These are phyloP conservation scores for Russula virescens DNA, from an alignment of 768 basidiomycete species.

Conservation along the genomic window DNA sequence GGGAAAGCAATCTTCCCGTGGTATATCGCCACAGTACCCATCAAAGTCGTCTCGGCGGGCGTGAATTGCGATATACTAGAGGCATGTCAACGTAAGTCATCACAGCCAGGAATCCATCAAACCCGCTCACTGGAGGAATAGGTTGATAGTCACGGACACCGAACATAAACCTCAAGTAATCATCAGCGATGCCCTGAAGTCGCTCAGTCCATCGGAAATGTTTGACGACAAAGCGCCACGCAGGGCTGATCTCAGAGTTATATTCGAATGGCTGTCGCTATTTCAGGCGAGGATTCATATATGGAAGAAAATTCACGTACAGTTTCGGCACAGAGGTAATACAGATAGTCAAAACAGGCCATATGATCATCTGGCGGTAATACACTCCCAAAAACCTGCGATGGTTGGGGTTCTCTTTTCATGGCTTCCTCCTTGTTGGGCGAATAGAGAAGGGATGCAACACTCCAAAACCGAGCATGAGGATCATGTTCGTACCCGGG, in stretches of 20 bases:
- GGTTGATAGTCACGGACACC: conserved; percentile 26
- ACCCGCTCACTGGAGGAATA: conserved; percentile 32
- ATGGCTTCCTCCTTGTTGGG: conserved; percentile 29
- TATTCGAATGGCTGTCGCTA: conserved; percentile 30
- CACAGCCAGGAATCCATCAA: not conserved
- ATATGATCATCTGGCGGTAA: conserved; percentile 37
- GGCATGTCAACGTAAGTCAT: not conserved
- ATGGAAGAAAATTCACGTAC: conserved; percentile 18
- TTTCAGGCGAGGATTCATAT: conserved; percentile 8
- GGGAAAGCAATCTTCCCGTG: conserved; percentile 36
- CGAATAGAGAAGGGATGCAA: conserved; percentile 33
- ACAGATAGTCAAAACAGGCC: conserved; percentile 38
- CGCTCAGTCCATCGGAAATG: conserved; percentile 33
- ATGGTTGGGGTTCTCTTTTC: conserved; percentile 26
- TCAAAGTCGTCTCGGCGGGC: conserved; percentile 21
- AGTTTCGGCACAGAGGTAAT: conserved; percentile 33
- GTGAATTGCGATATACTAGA: conserved; percentile 19
- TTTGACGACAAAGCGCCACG: conserved; percentile 34
- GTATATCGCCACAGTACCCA: conserved; percentile 31
- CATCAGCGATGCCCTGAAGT: conserved; percentile 29
- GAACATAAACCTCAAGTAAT: conserved; percentile 31
- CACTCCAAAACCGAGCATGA: conserved; percentile 31
- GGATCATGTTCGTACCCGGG: conserved; percentile 32
- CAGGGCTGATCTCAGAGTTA: conserved; percentile 32
- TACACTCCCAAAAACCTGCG: conserved; percentile 25